phyloP scores from a whole-genome alignment of 106 monocot species.

The Amphibolis antarctica region DNA sequence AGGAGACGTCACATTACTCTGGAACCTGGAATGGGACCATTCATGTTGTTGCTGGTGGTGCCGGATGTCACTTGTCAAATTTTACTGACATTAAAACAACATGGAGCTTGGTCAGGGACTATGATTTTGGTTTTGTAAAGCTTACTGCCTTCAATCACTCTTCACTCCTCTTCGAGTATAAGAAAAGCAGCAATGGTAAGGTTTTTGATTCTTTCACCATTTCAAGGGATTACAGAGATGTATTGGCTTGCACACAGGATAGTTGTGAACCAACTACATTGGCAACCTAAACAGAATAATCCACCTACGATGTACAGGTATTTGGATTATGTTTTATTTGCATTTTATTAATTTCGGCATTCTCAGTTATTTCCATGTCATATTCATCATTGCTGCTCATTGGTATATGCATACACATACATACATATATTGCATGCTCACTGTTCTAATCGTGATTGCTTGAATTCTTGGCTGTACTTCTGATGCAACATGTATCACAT shows the following conservation, averaged over 20 bases:
- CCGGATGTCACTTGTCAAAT: slow-evolving; percentile 57
- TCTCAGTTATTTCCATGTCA: too few species aligned
- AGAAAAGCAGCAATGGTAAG: slow-evolving; percentile 56
- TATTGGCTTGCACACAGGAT: slow-evolving; percentile 68
- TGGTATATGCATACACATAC: too few species aligned
- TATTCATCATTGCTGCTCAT: too few species aligned
- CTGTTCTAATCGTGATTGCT: too few species aligned
- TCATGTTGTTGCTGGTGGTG: slow-evolving; percentile 78
- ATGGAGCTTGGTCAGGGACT: slow-evolving; percentile 66
- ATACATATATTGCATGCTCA: too few species aligned
- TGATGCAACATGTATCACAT: too few species aligned
- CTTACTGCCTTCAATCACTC: slow-evolving; percentile 89
- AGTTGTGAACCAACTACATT: slow-evolving; percentile 68
- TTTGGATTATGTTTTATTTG: too few species aligned
- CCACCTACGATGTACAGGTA: too few species aligned
- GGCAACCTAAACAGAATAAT: slow-evolving; percentile 22
- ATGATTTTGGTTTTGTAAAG: slow-evolving; percentile 71
- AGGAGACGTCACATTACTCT: slow-evolving; percentile 47
- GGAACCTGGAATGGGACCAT: slow-evolving; percentile 80
- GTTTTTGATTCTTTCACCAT: slow-evolving; percentile 93
- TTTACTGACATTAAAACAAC: slow-evolving; percentile 35
- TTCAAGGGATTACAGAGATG: slow-evolving; percentile 72
- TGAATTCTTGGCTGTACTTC: too few species aligned
- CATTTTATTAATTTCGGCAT: too few species aligned
- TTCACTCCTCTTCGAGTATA: slow-evolving; percentile 81